Base-by-base conservation (phyloP, 306 rosid genomes). In the Purshia tridentata region DNA sequence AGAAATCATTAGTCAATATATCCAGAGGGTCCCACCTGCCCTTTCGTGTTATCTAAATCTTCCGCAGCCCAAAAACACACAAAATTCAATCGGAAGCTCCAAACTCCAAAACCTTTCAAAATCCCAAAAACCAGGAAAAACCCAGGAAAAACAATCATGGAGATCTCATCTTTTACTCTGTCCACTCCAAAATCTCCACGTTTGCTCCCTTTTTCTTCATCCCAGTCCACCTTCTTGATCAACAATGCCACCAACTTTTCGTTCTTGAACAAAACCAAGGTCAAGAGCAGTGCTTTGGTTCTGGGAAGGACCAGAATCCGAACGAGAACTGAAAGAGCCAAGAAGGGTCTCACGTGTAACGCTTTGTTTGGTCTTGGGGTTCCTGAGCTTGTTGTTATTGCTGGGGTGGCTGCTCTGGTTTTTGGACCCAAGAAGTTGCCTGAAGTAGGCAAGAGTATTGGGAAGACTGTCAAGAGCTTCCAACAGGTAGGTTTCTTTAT, bases 391-490 rank as follows among this genome's bases (percentile, higher is more conserved):
- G 97, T 62, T 6, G 97, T 95, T 16, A 95, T 95, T 20, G 97
- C 96, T 7, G 99, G 97, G 0, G 99, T 94, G 12, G 99, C 90
- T 1, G 99, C 96, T 58, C 73, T 91, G 72, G 96, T 91, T 70
- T 94, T 94, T 76, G 98, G 97, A 9, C 99, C 99, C 22, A 94
- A 87, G 88, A 80, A 94, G 80, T 78, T 94, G 78, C 99, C 99
- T 0, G 99, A 94, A 81, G 91, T 94, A 1, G 99, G 99, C n/a
- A 89, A 85, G 77, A 91, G 96, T 79, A 89, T 94, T 55, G 99
- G 97, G 78, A 91, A 90, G 84, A 94, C 97, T 22, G 86, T 94
- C 48, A 94, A 91, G 84, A 91, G 97, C 93, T 94, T 94, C 82
- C 99, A 94, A 71, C 97, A 91, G 97, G 99, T 91, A 59, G 59